These are phyloP conservation scores for Avicennia marina DNA, from an alignment of 257 asterid species.

Conservation along the genomic window DNA sequence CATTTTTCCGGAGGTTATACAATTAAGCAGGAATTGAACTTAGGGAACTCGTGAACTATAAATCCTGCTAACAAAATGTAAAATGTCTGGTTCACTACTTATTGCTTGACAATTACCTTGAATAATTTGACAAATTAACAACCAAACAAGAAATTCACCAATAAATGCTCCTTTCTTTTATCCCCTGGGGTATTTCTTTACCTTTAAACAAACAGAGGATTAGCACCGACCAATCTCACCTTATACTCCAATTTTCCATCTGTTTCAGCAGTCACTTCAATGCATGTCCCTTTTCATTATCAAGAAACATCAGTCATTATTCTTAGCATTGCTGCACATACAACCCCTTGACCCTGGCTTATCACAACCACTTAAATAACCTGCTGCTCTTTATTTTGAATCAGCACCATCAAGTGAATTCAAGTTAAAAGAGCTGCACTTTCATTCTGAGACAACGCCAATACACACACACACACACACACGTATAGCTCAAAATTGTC, in stretches of 20 bases:
- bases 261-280: not conserved
- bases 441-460: not conserved
- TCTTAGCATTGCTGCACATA: no score
- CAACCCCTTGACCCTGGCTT: not conserved
- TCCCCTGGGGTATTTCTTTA: not conserved
- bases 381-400: not conserved
- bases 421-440: not conserved
- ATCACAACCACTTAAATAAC: not conserved
- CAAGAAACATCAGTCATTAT: no score
- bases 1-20: no score
- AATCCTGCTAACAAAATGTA: no score
- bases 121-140: not conserved
- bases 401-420: not conserved
- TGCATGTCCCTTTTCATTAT: no score
- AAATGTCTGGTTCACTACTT: no score
- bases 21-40: no score
- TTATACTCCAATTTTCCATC: not conserved
- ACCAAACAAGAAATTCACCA: not conserved
- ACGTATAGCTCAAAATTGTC: no score
- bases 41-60: no score
- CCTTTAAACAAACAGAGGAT: not conserved
- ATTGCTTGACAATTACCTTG: no score
- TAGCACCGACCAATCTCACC: not conserved
- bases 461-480: no score
- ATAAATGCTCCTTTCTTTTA: not conserved